Conservation (phyloP, 1,284 basidiomycete species). For the Cutaneotrichosporon sp. region DNA sequence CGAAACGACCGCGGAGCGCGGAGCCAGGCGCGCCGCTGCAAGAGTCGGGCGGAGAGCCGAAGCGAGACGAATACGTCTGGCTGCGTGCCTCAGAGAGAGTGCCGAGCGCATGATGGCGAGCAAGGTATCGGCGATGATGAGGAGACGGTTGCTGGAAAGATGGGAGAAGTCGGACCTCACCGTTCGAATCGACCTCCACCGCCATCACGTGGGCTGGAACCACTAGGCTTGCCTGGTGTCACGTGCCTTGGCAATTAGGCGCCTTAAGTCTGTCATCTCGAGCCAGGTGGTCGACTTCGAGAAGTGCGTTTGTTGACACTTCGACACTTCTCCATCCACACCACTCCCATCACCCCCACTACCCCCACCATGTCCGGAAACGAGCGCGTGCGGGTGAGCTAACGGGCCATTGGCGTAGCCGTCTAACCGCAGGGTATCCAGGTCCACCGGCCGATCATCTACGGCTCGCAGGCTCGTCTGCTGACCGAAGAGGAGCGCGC, state of each 20-base stretch:
- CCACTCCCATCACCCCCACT: background rate
- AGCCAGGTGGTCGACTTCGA: background rate
- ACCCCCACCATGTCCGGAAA: conserved; percentile 25
- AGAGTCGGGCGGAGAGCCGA: background rate
- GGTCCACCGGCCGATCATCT: conserved; percentile 88
- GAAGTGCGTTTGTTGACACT: background rate
- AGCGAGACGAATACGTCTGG: background rate
- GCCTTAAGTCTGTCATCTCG: too few relatives aligned
- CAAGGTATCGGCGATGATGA: background rate
- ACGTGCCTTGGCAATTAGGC: too few relatives aligned
- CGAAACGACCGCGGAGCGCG: background rate
- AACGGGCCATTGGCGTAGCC: background rate
- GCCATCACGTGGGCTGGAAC: background rate
- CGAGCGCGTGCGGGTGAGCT: conserved; percentile 37
- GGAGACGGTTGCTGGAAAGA: background rate
- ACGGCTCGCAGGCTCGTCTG: conserved; percentile 90
- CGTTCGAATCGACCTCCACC: background rate
- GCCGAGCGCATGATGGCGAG: conserved; percentile 7
- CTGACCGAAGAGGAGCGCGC: conserved; percentile 68
- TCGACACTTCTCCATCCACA: conserved; percentile 4
- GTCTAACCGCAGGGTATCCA: conserved; percentile 68
- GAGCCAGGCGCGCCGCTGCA: conserved; percentile 1
- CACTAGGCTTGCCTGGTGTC: too few relatives aligned
- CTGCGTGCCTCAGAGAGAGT: conserved; percentile 2
- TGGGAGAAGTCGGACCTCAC: background rate